Evolutionary conservation across 2,329 filamentous ascomycete genomes (phyloP).

Genomic region (Talaromyces pinophilus): DNA sequence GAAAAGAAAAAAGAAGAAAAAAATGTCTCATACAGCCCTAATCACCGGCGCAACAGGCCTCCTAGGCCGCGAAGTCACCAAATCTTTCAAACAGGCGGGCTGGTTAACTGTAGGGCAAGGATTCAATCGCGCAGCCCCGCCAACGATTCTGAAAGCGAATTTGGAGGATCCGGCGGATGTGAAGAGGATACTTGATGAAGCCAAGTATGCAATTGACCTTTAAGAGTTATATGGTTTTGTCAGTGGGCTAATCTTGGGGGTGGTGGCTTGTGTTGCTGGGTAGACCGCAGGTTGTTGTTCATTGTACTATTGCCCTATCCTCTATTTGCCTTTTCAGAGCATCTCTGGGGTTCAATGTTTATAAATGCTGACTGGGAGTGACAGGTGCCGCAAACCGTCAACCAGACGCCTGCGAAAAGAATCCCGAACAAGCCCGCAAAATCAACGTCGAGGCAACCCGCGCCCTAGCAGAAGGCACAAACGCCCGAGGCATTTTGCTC

Average conservation of each 20-base stretch:
- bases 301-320: conserved; percentile 61
- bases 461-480: conserved; percentile 66
- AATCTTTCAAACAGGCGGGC: conserved; percentile 64
- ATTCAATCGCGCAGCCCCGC: conserved; percentile 70
- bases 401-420: conserved; percentile 78
- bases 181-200: conserved; percentile 51
- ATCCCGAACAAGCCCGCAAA: conserved; percentile 71
- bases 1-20: neutral
- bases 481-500: conserved; percentile 51
- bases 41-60: conserved; percentile 84
- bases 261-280: neutral
- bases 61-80: conserved; percentile 75
- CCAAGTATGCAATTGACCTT: conserved; percentile 45
- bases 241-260: conserved; percentile 5
- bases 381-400: conserved; percentile 82
- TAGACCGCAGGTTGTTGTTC: conserved; percentile 75
- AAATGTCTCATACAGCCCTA: conserved; percentile 59
- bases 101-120: conserved; percentile 76
- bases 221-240: too few relatives aligned
- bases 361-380: neutral
- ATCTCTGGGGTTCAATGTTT: neutral
- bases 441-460: conserved; percentile 74
- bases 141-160: conserved; percentile 63
- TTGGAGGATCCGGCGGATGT: conserved; percentile 51
- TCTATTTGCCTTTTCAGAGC: neutral